A percentile compares a stretch with the other conserved stretches of the same genome.
Evolutionary conservation across 2,329 filamentous ascomycete genomes (phyloP).

Genomic region (Microdochium bolleyi): DNA sequence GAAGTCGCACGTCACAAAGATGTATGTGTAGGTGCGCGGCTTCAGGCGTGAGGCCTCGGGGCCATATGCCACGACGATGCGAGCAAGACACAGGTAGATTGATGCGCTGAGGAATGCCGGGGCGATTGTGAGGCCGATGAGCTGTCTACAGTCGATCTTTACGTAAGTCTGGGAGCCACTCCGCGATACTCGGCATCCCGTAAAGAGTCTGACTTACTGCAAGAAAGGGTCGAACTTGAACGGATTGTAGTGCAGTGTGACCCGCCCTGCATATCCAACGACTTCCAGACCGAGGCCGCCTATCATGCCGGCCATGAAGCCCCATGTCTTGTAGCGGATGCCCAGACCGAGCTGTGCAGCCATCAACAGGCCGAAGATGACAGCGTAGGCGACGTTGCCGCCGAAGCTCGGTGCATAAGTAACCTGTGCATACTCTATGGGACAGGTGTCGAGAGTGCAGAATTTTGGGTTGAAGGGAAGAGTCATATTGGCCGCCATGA

Average conservation of each 20-base stretch:
- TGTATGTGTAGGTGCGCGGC: conserved; percentile 11
- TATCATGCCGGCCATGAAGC: conserved; percentile 21
- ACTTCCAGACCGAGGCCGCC: conserved; percentile 35
- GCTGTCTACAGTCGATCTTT: conserved; percentile 22
- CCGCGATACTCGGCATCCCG: no score
- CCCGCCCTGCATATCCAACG: conserved; percentile 36
- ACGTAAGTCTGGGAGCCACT: no score
- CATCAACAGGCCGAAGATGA: conserved; percentile 6
- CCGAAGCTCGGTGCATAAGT: conserved; percentile 7
- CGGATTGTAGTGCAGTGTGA: conserved; percentile 30
- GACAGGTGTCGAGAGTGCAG: conserved; percentile 3
- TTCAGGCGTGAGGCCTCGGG: conserved; percentile 6
- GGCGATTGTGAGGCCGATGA: conserved; percentile 46
- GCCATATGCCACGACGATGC: conserved; percentile 28
- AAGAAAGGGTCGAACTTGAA: conserved; percentile 32
- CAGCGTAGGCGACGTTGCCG: conserved; percentile 18
- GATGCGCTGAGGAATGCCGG: conserved; percentile 47
- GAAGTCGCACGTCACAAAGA: conserved; percentile 30
- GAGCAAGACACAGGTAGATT: conserved; percentile 48
- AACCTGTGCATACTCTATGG: neutral
- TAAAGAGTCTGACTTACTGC: conserved; percentile 15
- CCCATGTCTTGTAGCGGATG: conserved; percentile 8
- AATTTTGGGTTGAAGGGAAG: neutral
- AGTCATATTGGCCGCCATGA: neutral
- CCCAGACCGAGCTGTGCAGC: conserved; percentile 6